These are phyloP conservation scores for Chlamydomonas incerta DNA, from an alignment of 139 green algal species.

Conservation along the genomic window DNA sequence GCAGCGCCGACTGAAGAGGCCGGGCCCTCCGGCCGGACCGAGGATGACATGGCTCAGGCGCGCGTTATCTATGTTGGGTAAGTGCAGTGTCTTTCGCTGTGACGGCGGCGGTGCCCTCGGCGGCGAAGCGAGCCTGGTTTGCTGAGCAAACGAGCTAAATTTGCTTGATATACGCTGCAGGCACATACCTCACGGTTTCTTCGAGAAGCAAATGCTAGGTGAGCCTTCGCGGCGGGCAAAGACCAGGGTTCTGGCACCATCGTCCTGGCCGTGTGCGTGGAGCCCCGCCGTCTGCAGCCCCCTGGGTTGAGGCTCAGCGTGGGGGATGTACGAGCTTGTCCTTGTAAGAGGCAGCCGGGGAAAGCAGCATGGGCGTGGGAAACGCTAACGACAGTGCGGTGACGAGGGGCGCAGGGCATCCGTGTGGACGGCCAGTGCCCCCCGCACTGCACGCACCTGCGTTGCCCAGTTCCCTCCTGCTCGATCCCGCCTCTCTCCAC, in stretches of 20 bases:
- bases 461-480: too few species aligned
- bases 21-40: background rate
- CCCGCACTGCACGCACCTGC: too few species aligned
- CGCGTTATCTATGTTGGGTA: slow-evolving; percentile 24
- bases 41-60: background rate
- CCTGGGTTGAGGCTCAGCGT: background rate
- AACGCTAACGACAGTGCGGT: too few species aligned
- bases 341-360: background rate
- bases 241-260: background rate
- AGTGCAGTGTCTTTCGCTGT: background rate
- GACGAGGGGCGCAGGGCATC: too few species aligned
- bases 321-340: too few species aligned
- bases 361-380: background rate
- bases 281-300: too few species aligned
- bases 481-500: too few species aligned
- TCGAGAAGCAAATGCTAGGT: slow-evolving; percentile 90
- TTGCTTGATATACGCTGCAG: slow-evolving; percentile 47
- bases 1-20: background rate
- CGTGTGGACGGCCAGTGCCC: too few species aligned
- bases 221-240: background rate
- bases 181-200: slow-evolving; percentile 94
- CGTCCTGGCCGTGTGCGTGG: background rate
- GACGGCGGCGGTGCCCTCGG: background rate
- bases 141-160: background rate
- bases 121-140: background rate